These are phyloP conservation scores for Alternaria sp. DNA, from an alignment of 2,329 filamentous ascomycete species.

Conservation along the genomic window DNA sequence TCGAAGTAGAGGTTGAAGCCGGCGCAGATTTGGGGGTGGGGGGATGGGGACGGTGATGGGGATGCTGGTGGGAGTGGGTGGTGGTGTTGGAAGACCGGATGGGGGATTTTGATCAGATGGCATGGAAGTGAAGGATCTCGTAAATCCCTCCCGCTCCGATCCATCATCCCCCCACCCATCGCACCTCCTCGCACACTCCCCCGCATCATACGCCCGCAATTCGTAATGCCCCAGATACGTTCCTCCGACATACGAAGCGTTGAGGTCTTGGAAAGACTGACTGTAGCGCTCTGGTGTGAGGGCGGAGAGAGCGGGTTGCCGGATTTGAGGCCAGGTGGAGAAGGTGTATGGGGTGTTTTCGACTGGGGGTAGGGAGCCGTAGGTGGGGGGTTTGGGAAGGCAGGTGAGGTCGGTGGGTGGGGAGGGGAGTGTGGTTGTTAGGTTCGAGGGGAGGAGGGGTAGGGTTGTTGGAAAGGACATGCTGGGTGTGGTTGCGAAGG, in stretches of 20 bases:
- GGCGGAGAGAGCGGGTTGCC: not conserved
- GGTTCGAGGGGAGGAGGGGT: no score
- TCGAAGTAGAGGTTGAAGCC: slow-evolving; percentile 14
- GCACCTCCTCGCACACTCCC: not conserved
- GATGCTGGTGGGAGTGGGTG: no score
- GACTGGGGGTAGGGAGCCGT: not conserved
- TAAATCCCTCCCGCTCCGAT: no score
- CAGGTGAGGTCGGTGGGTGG: not conserved
- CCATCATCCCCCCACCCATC: not conserved
- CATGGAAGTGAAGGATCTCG: no score
- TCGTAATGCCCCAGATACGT: slow-evolving; percentile 3
- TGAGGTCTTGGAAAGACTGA: not conserved
- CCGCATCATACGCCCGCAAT: not conserved
- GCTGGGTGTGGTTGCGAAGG: not conserved
- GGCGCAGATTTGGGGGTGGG: not conserved
- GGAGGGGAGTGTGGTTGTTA: not conserved
- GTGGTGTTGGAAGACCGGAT: no score
- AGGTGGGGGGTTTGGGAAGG: not conserved
- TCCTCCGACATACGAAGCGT: not conserved
- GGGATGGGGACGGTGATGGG: no score
- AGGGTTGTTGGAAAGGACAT: no score
- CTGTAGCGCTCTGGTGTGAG: not conserved
- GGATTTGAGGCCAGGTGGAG: not conserved
- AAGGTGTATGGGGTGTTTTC: not conserved
- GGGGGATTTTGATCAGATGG: no score